Evolutionary conservation across 192 early-diverging fungal species (phyloP), one percentile per base, ranked within the genome.

Genomic region (Podila epicladia): DNA sequence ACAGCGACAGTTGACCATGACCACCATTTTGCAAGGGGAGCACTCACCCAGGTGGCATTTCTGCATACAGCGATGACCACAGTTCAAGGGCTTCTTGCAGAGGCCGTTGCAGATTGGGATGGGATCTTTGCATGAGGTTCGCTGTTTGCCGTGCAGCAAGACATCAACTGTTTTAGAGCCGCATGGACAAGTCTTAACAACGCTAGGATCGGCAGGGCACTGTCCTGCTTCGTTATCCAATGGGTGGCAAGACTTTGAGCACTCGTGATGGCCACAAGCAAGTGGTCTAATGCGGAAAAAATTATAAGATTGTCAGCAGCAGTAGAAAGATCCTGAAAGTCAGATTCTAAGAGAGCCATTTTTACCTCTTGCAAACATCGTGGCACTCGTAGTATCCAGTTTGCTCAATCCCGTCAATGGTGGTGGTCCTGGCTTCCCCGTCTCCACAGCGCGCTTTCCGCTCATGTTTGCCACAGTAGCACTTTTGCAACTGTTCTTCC

Each of bases 391-490:
- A 92, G 58, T 84, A 85, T 6, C 90, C 90, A 53, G 73, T 70
- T 32, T 70, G 75, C 41, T 69, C 78, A n/a, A 82, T 55, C 19
- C 73, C 68, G n/a, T 85, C 67, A 17, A 82, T n/a, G 2, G 68
- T 59, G 28, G 82, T 77, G 6, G 62, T 72, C 53, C 65, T 75
- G 2, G 86, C 70, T 19, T 67, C 58, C 9, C 92, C 92, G 15
- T 72, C 78, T 9, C 93, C 93, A 72, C 94, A 95, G 41, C 71
- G 74, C 17, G 84, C 88, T 0, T 69, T 75, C 20, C 90, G 85
- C 50, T 82, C 79, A 71, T 87, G 84, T 38, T 86, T 83, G 19
- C 93, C 93, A 71, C 94, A 95, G 69, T 89, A 91, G 74, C 94
- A 95, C 9, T 58, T 48, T 83, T 94, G 91, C 19, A 77, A 55